Conservation (phyloP, 2,329 filamentous ascomycete species). For the Pestalotiopsis fici region DNA sequence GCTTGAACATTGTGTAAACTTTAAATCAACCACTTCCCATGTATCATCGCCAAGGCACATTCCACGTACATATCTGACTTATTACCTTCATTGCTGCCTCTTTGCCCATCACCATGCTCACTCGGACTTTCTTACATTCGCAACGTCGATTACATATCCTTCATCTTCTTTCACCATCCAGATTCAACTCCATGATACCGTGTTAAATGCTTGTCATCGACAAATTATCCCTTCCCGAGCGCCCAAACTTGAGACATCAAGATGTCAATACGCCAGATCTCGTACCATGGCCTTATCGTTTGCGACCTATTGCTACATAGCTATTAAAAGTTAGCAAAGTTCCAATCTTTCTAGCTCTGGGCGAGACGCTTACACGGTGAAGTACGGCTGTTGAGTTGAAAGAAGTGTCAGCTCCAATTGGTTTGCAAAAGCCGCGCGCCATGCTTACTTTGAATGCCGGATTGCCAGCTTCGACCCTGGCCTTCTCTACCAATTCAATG, state of each 20-base stretch:
- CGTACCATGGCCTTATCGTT: not conserved
- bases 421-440: too few species aligned
- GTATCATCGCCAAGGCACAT: not conserved
- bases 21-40: not conserved
- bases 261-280: too few species aligned
- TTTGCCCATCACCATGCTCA: too few species aligned
- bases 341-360: too few species aligned
- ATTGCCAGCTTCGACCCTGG: constrained; percentile 5
- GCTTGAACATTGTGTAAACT: not conserved
- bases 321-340: not conserved
- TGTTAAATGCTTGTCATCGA: too few species aligned
- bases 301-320: constrained; percentile 7
- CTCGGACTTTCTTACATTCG: too few species aligned
- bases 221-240: too few species aligned
- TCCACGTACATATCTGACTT: not conserved
- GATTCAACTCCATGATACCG: too few species aligned
- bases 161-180: too few species aligned
- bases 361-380: not conserved
- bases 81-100: too few species aligned
- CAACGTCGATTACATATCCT: too few species aligned
- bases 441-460: constrained; percentile 1
- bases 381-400: constrained; percentile 3
- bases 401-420: not conserved
- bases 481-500: not conserved
- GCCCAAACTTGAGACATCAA: too few species aligned